Conservation (phyloP, 306 rosid genomes). For the Myrica gale region DNA sequence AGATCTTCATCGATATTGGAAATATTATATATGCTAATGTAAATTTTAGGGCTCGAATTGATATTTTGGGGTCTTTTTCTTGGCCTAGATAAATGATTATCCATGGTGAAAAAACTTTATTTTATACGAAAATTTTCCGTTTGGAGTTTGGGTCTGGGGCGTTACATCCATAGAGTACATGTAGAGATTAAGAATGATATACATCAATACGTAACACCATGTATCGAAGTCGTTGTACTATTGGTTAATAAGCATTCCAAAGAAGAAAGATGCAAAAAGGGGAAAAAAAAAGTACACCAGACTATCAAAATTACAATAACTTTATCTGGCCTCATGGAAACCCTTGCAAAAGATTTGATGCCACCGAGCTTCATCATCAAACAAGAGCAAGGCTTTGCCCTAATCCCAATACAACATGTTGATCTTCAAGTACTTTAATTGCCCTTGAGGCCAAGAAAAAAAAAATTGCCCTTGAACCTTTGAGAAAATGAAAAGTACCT, state of each 20-base stretch:
- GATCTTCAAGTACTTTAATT: too few relatives aligned
- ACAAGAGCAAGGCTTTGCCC: background rate
- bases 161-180: conserved; percentile 14
- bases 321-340: background rate
- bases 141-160: too few relatives aligned
- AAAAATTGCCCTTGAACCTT: background rate
- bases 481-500: background rate
- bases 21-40: too few relatives aligned
- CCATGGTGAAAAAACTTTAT: too few relatives aligned
- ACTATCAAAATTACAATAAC: background rate
- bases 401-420: background rate
- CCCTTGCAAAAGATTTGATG: background rate
- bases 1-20: too few relatives aligned
- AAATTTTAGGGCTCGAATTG: too few relatives aligned
- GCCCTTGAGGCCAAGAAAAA: too few relatives aligned
- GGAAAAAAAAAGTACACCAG: background rate
- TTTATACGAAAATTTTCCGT: too few relatives aligned
- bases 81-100: too few relatives aligned
- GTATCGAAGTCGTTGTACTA: background rate
- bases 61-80: too few relatives aligned
- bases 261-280: background rate
- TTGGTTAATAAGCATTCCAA: background rate
- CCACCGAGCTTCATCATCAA: background rate
- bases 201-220: background rate
- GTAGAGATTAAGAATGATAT: background rate